A percentile compares a stretch with the other conserved stretches of the same genome.
These are phyloP conservation scores for Penicillium sp. DNA, from an alignment of 2,329 filamentous ascomycete species.

Conservation along the genomic window DNA sequence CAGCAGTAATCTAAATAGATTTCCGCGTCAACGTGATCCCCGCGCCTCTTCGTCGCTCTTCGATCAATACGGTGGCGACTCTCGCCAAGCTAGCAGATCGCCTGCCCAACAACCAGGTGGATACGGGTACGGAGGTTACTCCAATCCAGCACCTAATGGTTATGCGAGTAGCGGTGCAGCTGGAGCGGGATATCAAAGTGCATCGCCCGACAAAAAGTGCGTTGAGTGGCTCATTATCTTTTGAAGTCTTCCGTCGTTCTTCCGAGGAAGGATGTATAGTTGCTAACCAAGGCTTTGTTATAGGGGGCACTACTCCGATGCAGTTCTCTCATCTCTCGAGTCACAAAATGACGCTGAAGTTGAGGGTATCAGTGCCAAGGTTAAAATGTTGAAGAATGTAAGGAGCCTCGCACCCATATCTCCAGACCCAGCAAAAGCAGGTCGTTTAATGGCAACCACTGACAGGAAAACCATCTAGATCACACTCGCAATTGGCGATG, in stretches of 20 bases:
- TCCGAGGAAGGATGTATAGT: background rate
- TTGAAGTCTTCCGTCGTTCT: background rate
- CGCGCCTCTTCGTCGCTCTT: conserved; percentile 70
- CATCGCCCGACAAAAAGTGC: conserved; percentile 69
- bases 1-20: conserved; percentile 47
- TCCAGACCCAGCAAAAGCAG: background rate
- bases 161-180: conserved; percentile 26
- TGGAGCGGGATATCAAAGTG: conserved; percentile 50
- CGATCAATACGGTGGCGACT: conserved; percentile 65
- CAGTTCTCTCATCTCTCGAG: conserved; percentile 88
- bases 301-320: conserved; percentile 87
- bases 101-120: conserved; percentile 50
- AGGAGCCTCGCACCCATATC: conserved; percentile 33
- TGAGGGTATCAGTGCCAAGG: conserved; percentile 86
- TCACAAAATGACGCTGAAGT: conserved; percentile 91
- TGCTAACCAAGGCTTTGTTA: conserved; percentile 9
- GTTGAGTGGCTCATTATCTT: conserved; percentile 21
- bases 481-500: conserved; percentile 88
- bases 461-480: conserved; percentile 54
- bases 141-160: conserved; percentile 24
- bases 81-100: conserved; percentile 40
- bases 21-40: conserved; percentile 63
- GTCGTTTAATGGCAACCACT: background rate
- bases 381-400: conserved; percentile 84
- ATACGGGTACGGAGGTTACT: conserved; percentile 43